These are phyloP conservation scores for Penicillium griseofulvum DNA, from an alignment of 2,329 filamentous ascomycete species.

Conservation along the genomic window DNA sequence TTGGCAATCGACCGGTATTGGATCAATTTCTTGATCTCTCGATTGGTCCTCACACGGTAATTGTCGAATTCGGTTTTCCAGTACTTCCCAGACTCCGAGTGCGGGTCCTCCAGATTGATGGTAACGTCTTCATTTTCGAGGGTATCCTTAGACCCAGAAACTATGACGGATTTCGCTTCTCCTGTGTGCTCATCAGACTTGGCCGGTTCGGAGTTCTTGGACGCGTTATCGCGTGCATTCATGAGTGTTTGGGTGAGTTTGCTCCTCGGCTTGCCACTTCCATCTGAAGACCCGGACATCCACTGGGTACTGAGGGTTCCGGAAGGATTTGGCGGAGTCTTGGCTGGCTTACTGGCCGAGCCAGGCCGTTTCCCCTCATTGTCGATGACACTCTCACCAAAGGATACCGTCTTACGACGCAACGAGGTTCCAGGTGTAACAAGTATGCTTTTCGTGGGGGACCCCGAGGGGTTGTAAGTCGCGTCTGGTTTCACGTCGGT, in stretches of 20 bases:
- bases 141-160: slow-evolving; percentile 24
- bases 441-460: slow-evolving; percentile 63
- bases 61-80: slow-evolving; percentile 62
- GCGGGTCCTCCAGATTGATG: slow-evolving; percentile 53
- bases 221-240: slow-evolving; percentile 39
- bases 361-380: slow-evolving; percentile 53
- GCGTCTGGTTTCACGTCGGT: slow-evolving; percentile 24
- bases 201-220: slow-evolving; percentile 24
- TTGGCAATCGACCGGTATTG: slow-evolving; percentile 59
- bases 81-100: slow-evolving; percentile 58
- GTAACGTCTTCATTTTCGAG: slow-evolving; percentile 47
- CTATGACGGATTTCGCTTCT: slow-evolving; percentile 8
- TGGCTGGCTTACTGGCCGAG: slow-evolving; percentile 44
- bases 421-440: slow-evolving; percentile 60
- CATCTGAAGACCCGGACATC: slow-evolving; percentile 34
- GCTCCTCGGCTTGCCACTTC: slow-evolving; percentile 37
- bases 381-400: slow-evolving; percentile 56
- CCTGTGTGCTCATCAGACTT: slow-evolving; percentile 13
- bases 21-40: slow-evolving; percentile 60
- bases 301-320: slow-evolving; percentile 49
- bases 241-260: slow-evolving; percentile 42
- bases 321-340: slow-evolving; percentile 46
- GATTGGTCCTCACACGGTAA: slow-evolving; percentile 57
- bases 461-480: slow-evolving; percentile 37
- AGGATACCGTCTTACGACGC: slow-evolving; percentile 60